phyloP scores from a whole-genome alignment of 768 basidiomycete genomes.

The Mycena floridula region DNA sequence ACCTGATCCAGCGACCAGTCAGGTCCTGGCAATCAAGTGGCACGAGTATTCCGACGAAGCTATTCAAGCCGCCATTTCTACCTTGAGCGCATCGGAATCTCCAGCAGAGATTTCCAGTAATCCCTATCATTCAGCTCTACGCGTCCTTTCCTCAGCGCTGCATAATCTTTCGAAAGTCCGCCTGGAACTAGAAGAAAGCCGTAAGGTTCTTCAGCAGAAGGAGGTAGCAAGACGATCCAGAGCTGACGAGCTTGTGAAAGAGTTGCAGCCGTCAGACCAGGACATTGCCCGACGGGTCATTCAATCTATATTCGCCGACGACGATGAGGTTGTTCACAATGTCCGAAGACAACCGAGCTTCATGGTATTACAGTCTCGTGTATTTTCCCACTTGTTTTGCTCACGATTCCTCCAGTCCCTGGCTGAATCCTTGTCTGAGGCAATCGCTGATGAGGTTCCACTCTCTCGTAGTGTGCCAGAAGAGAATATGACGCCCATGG shows the following conservation, averaged over 20 bases:
- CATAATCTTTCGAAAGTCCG: slow-evolving; percentile 50
- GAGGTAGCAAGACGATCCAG: slow-evolving; percentile 45
- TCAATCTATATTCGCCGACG: slow-evolving; percentile 56
- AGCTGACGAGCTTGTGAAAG: slow-evolving; percentile 49
- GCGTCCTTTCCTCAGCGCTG: slow-evolving; percentile 64
- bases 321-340: slow-evolving; percentile 37
- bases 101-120: slow-evolving; percentile 39
- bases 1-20: slow-evolving; percentile 26
- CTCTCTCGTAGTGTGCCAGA: background rate
- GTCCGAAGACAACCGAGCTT: slow-evolving; percentile 55
- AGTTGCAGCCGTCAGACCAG: slow-evolving; percentile 53
- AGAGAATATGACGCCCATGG: background rate
- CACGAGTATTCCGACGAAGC: slow-evolving; percentile 74
- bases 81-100: slow-evolving; percentile 36
- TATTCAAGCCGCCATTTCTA: slow-evolving; percentile 58
- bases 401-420: too few species aligned
- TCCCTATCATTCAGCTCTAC: slow-evolving; percentile 63
- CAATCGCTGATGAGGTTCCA: slow-evolving; percentile 43
- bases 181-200: slow-evolving; percentile 58
- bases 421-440: slow-evolving; percentile 48
- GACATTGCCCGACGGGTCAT: slow-evolving; percentile 65
- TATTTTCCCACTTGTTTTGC: too few species aligned
- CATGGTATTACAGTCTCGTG: slow-evolving; percentile 38
- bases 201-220: slow-evolving; percentile 50
- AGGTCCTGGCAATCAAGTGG: slow-evolving; percentile 67